Evolutionary conservation across 2,329 filamentous ascomycete genomes (phyloP), one percentile per base, ranked within the genome.

Genomic region (Whalleya microplaca): DNA sequence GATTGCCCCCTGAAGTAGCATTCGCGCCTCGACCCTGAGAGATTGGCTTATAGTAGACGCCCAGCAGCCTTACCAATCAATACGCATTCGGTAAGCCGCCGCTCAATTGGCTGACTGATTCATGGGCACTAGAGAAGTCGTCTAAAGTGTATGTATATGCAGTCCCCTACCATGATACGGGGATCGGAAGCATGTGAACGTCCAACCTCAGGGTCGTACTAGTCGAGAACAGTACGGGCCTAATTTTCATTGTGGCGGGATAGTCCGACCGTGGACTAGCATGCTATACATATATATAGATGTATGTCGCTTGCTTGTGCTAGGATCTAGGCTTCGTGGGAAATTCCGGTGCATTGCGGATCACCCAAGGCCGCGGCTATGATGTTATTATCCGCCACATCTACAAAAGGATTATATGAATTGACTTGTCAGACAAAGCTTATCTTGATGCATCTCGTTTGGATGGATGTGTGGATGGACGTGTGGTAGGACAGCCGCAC

Each of bases 1-100:
- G 92, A 60, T 71, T 99, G 58, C 95, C 95, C 2, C 75, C 79
- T 32, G 86, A 91, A 66, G 91, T 97, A 5, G 95, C 93, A 14
- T 97, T 96, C 76, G 80, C 83, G 21, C 61, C 75, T 29, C 60
- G 60, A 45, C 44, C 40, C 41, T 60, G 41, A 58, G 32, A 16
- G 4, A 37, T 6, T 3, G 32, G 3, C 14, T n/a, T n/a, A n/a
- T n/a, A n/a, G 32, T 12, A 57, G 61, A 27, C 20, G 20, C 32
- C 51, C 37, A 21, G 12, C 7, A 8, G 1, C 6, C 14, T 41
- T 8, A 2, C 14, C 20, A 32, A 44, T 9, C 27, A 29, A 43
- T 20, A 21, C 18, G n/a, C 10, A 6, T 16, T 37, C 14, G 3
- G 10, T 37, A 37, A 37, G 32, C 32, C 7, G 32, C 32, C 14